Percentiles rank a stretch among this genome's conserved stretches.
These are phyloP conservation scores for Castanea crenata DNA, from an alignment of 306 rosid genomes.

Conservation along the genomic window DNA sequence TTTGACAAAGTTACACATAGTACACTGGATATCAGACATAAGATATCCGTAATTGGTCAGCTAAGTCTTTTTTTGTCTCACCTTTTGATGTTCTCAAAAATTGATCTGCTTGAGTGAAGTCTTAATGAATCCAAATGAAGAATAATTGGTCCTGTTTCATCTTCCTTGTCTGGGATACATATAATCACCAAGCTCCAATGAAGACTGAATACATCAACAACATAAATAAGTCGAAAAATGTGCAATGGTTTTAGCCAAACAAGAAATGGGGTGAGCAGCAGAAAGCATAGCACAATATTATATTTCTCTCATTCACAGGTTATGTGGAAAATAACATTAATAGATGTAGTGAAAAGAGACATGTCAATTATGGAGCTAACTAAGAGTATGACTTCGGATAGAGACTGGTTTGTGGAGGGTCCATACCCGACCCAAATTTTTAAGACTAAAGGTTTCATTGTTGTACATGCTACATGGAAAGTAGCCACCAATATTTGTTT, in stretches of 20 bases:
- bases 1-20: neutral
- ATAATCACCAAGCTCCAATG: conserved; percentile 98
- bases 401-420: no score
- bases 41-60: conserved; percentile 5
- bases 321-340: neutral
- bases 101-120: conserved; percentile 73
- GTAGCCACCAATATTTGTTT: neutral
- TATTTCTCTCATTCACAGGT: neutral
- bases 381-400: no score
- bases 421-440: no score
- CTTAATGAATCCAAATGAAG: conserved; percentile 93
- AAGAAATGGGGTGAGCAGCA: conserved; percentile 1
- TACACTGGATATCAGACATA: neutral
- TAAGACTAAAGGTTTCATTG: no score
- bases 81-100: conserved; percentile 79
- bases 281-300: neutral
- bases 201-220: conserved; percentile 47
- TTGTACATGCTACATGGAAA: neutral
- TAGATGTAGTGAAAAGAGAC: no score
- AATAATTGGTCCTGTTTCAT: conserved; percentile 80
- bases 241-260: conserved; percentile 3
- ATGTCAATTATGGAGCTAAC: no score
- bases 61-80: conserved; percentile 30
- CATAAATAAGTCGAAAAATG: conserved; percentile 22
- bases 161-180: conserved; percentile 79